Evolutionary conservation across 1,284 basidiomycete species (phyloP), one percentile per base, ranked within the genome.

Genomic region (Apiotrichum veenhuisii): DNA sequence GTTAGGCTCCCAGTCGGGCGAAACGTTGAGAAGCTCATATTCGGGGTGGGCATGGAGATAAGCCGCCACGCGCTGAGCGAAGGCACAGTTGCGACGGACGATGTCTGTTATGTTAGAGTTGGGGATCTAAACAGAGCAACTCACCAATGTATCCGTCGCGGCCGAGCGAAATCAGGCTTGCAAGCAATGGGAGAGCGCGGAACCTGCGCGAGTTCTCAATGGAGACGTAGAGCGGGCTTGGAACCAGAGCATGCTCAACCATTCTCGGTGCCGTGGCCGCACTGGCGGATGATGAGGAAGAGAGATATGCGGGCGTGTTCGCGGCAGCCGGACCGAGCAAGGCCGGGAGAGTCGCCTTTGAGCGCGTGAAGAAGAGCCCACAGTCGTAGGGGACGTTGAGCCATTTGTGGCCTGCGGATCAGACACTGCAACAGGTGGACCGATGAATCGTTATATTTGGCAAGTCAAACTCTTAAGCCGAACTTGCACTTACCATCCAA

Each of bases 171-270:
- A 81, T 40, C 11, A 82, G 64, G 23, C 77, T 75, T 1, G 79
- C 76, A 52, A 79, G 77, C n/a, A 82, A 59, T 0, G 81, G 80
- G 22, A 82, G 68, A 1, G 79, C 80, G 17, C 81, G 69, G 67
- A 82, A 81, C 20, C 81, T 69, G 7, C 80, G 66, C 4, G 77
- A 80, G 64, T 82, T 82, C 61, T 82, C 81, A 41, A 81, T 74
- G 33, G 69, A 68, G 25, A 75, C 61, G 57, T 78, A 78, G 7
- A 81, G 66, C 1, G 79, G 79, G 36, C 52, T 52, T 15, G 55
- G 55, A 27, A 55, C 34, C 57, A 61, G 12, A 55, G n/a, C 50
- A 61, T 50, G 43, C 20, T 14, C n/a, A 5, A 18, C 4, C 50
- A 26, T 18, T 36, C 53, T 22, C 2, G 20, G 15, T 11, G 46